Evolutionary conservation across 352 stramenopile species (phyloP).

Genomic region (Pythium dissimile): DNA sequence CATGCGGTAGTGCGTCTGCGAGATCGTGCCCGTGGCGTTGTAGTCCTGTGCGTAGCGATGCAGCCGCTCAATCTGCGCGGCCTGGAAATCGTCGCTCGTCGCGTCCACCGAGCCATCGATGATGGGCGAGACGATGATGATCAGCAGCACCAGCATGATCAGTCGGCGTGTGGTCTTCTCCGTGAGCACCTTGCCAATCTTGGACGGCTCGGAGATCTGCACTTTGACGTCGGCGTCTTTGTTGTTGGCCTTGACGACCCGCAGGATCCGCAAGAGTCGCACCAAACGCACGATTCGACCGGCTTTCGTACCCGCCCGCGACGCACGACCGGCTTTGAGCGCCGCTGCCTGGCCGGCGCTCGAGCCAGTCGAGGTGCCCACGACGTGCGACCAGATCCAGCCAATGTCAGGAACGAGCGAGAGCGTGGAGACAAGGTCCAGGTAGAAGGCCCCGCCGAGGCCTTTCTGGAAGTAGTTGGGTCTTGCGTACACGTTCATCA

Average conservation of each 20-base stretch:
- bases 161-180: constrained; percentile 92
- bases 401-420: constrained; percentile 91
- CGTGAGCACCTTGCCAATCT: constrained; percentile 93
- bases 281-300: constrained; percentile 91
- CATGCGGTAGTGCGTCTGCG: constrained; percentile 38
- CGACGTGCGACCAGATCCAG: constrained; percentile 74
- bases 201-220: constrained; percentile 85
- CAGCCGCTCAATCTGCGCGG: constrained; percentile 68
- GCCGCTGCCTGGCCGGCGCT: constrained; percentile 50
- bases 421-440: constrained; percentile 92
- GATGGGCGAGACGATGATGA: constrained; percentile 83
- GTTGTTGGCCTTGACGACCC: constrained; percentile 73
- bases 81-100: constrained; percentile 76
- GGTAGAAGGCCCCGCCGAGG: constrained; percentile 87
- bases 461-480: constrained; percentile 78
- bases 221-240: constrained; percentile 59
- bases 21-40: constrained; percentile 57
- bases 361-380: constrained; percentile 26
- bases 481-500: constrained; percentile 64
- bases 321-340: constrained; percentile 82
- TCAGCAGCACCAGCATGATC: constrained; percentile 88
- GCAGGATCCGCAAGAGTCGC: constrained; percentile 85
- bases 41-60: constrained; percentile 84
- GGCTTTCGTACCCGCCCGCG: constrained; percentile 82
- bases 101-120: constrained; percentile 72